phyloP scores from a whole-genome alignment of 2,329 filamentous ascomycete genomes.

The Pestalotiopsis fici region DNA sequence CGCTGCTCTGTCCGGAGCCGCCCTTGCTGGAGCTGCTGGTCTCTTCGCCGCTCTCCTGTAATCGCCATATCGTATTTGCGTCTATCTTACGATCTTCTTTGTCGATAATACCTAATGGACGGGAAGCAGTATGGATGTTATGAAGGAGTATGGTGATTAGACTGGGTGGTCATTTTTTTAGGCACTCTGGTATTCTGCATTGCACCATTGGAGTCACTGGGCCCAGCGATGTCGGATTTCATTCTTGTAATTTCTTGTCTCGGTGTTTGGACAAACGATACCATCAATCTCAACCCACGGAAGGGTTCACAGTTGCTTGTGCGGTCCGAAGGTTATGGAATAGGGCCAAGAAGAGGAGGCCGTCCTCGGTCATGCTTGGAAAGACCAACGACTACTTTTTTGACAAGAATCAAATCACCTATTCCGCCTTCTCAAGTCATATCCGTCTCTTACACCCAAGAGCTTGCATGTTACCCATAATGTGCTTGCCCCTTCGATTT shows the following conservation, averaged over 20 bases:
- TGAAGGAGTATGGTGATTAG: slow-evolving; percentile 25
- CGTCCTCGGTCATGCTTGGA: slow-evolving; percentile 2
- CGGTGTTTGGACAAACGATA: slow-evolving; percentile 31
- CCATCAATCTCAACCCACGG: slow-evolving; percentile 26
- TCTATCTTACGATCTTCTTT: slow-evolving; percentile 40
- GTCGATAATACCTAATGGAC: slow-evolving; percentile 42
- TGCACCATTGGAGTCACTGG: slow-evolving; percentile 34
- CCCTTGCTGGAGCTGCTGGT: slow-evolving; percentile 61
- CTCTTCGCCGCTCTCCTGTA: slow-evolving; percentile 45
- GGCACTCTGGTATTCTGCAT: slow-evolving; percentile 33
- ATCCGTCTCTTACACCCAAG: slow-evolving; percentile 19
- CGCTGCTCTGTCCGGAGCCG: slow-evolving; percentile 58
- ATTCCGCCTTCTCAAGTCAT: slow-evolving; percentile 7
- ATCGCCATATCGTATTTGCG: slow-evolving; percentile 21
- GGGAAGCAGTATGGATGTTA: slow-evolving; percentile 34
- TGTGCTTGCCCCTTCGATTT: slow-evolving; percentile 14
- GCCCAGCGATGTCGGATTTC: slow-evolving; percentile 32
- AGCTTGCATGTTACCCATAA: slow-evolving; percentile 18
- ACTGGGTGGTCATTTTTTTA: slow-evolving; percentile 28
- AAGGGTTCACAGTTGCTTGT: slow-evolving; percentile 35
- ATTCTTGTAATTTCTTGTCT: slow-evolving; percentile 46
- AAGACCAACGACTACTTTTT: slow-evolving; percentile 11
- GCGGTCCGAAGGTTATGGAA: slow-evolving; percentile 28
- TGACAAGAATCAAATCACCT: slow-evolving; percentile 21
- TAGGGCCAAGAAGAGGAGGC: slow-evolving; percentile 15